Evolutionary conservation across 1,139 yeast genomes (phyloP).

Genomic region (Candida sojae): DNA sequence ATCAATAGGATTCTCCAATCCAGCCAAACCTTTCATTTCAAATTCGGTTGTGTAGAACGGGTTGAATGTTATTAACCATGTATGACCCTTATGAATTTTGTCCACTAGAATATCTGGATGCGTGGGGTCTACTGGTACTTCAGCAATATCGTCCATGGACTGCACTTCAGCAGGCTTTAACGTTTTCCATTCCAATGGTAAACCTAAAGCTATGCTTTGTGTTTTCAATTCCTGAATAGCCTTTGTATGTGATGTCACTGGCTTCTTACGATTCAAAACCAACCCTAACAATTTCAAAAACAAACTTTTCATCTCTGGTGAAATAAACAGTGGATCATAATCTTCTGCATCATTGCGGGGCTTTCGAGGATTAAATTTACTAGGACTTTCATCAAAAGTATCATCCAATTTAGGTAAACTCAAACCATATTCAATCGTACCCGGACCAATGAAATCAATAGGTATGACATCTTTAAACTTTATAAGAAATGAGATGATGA

Average conservation of each 20-base stretch:
- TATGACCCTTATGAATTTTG: constrained; percentile 12
- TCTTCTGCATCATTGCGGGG: constrained; percentile 13
- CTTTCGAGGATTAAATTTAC: constrained; percentile 2
- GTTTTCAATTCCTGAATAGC: constrained; percentile 47
- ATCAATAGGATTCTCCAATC: constrained; percentile 43
- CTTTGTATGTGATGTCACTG: constrained; percentile 28
- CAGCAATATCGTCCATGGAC: constrained; percentile 18
- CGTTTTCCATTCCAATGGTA: constrained; percentile 49
- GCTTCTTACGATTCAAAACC: constrained; percentile 44
- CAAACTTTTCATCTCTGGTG: constrained; percentile 36
- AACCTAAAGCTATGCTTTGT: constrained; percentile 33
- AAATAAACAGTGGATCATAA: constrained; percentile 19
- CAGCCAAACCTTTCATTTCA: constrained; percentile 45
- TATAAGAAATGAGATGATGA: constrained; percentile 42
- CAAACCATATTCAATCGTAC: constrained; percentile 52
- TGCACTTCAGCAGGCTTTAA: constrained; percentile 19
- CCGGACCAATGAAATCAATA: constrained; percentile 34
- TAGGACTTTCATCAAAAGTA: neutral
- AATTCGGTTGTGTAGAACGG: constrained; percentile 42
- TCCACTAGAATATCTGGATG: constrained; percentile 39
- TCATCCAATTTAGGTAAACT: constrained; percentile 29
- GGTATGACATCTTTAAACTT: constrained; percentile 42
- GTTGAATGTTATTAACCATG: constrained; percentile 18
- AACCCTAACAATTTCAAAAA: constrained; percentile 38
- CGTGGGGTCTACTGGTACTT: constrained; percentile 34